phyloP scores from a whole-genome alignment of 2,329 filamentous ascomycete species.

The Talaromyces sp. region DNA sequence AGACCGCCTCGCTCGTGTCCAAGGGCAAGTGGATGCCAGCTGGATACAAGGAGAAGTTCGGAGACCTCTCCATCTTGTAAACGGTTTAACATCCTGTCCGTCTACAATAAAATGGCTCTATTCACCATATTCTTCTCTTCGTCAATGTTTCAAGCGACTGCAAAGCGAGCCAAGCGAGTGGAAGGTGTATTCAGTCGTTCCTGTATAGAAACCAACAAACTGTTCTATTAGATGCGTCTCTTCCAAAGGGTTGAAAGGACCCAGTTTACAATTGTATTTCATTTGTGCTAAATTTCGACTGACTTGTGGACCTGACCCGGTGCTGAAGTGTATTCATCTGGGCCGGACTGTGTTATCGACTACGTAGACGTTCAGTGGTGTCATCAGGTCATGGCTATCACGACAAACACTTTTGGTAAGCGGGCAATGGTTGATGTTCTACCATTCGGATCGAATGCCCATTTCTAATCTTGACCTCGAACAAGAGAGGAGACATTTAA shows the following conservation, averaged over 20 bases:
- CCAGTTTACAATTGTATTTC: conserved; percentile 17
- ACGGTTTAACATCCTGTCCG: not conserved
- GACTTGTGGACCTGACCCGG: not conserved
- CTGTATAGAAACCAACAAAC: conserved; percentile 35
- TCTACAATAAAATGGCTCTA: not conserved
- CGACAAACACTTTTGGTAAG: not conserved
- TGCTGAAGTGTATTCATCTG: no score
- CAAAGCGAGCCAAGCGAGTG: conserved; percentile 19
- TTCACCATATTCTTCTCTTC: not conserved
- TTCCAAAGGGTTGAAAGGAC: not conserved
- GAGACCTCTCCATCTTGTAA: conserved; percentile 93
- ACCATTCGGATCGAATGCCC: not conserved
- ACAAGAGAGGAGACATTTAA: not conserved
- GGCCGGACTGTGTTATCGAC: no score
- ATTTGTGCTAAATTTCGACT: conserved; percentile 5
- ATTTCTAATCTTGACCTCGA: not conserved
- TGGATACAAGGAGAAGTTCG: conserved; percentile 99
- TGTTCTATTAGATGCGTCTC: conserved; percentile 31
- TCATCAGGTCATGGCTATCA: no score
- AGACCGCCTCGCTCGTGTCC: conserved; percentile 88
- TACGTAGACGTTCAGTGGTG: no score
- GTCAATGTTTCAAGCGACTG: not conserved
- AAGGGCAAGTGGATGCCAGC: conserved; percentile 98
- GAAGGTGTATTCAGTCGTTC: conserved; percentile 28
- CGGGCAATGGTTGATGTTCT: not conserved